These are phyloP conservation scores for Solanum aculeatissimum DNA, from an alignment of 305 asterid genomes.

Conservation along the genomic window DNA sequence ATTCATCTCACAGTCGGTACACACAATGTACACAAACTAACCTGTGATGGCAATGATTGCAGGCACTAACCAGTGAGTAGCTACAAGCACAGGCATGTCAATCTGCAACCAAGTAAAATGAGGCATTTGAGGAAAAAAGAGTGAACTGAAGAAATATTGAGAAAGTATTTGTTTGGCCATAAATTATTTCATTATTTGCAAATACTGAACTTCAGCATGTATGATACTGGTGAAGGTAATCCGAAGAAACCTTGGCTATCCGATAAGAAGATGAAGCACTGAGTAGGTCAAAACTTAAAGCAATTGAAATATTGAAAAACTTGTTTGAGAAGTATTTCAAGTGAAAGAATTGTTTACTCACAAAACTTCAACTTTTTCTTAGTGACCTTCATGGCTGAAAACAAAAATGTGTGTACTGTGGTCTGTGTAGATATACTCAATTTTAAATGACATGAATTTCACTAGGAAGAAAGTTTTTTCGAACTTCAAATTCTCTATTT, in stretches of 20 bases:
- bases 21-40: constrained; percentile 13
- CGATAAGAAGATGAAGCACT: background rate
- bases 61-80: constrained; percentile 88
- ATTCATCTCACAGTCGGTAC: background rate
- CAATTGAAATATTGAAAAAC: background rate
- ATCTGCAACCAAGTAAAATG: constrained; percentile 36
- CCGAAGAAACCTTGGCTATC: background rate
- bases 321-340: background rate
- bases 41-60: constrained; percentile 59
- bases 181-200: background rate
- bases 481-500: background rate
- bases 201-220: background rate
- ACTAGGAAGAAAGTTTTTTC: background rate
- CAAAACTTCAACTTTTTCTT: background rate
- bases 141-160: background rate
- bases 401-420: background rate
- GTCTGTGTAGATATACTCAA: background rate
- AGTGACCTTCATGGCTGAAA: background rate
- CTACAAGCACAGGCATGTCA: constrained; percentile 67
- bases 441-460: background rate
- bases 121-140: background rate
- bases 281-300: background rate
- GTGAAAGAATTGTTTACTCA: background rate
- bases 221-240: background rate
- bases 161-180: background rate